Evolutionary conservation across 208 protist genomes (phyloP).

Genomic region (Wallacemonas sp.): DNA sequence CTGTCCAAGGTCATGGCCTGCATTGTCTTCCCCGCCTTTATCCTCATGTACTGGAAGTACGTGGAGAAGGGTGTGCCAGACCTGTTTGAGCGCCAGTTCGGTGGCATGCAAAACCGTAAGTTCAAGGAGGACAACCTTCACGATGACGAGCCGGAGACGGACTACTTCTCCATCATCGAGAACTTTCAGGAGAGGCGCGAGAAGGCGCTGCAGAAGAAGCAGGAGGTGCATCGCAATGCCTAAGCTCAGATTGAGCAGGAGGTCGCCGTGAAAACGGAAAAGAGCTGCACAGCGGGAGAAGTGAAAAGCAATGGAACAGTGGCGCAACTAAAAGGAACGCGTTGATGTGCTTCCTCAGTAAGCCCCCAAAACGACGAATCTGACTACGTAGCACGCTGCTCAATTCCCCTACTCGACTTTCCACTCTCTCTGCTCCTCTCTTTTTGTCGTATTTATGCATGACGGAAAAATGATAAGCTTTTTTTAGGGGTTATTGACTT

Average conservation of each 20-base stretch:
- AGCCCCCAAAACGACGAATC: too few species aligned
- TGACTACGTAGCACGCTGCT: too few species aligned
- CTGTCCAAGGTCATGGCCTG: conserved; percentile 78
- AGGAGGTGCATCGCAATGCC: conserved; percentile 30
- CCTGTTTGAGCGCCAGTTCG: conserved; percentile 80
- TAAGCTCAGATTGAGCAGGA: background rate
- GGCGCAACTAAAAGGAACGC: too few species aligned
- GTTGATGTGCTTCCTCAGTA: too few species aligned
- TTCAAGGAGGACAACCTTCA: conserved; percentile 65
- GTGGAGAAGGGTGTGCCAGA: conserved; percentile 71
- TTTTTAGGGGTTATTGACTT: too few species aligned
- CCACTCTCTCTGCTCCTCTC: too few species aligned
- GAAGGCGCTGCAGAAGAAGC: conserved; percentile 69
- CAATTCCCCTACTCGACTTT: too few species aligned
- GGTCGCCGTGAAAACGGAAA: too few species aligned
- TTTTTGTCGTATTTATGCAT: conserved; percentile 4
- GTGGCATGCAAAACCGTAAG: conserved; percentile 73
- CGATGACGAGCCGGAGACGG: conserved; percentile 51
- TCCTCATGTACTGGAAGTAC: conserved; percentile 82
- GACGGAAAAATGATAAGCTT: too few species aligned
- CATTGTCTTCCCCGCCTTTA: conserved; percentile 77
- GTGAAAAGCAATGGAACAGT: too few species aligned
- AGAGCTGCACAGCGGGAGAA: too few species aligned
- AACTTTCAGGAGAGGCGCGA: conserved; percentile 75
- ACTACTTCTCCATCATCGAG: conserved; percentile 86